Evolutionary conservation across 1,284 basidiomycete genomes (phyloP).

Genomic region (Moesziomyces sp.): DNA sequence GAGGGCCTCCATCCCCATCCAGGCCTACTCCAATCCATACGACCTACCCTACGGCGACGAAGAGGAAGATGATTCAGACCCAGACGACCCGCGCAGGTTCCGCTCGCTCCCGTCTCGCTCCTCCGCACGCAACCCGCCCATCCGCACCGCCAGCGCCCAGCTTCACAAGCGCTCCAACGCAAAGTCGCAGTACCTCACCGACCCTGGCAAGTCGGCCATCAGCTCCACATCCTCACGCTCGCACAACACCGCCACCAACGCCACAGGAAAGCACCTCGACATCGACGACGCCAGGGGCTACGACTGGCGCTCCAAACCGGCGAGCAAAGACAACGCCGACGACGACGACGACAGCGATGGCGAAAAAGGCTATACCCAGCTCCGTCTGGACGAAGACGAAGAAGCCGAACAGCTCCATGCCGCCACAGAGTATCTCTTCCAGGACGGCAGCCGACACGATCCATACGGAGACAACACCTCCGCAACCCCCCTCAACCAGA

Average conservation of each 20-base stretch:
- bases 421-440: constrained; percentile 65
- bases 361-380: constrained; percentile 63
- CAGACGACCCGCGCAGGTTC: constrained; percentile 43
- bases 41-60: constrained; percentile 45
- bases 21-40: constrained; percentile 31
- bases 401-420: constrained; percentile 63
- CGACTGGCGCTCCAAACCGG: constrained; percentile 64
- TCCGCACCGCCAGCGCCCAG: constrained; percentile 13
- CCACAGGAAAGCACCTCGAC: constrained; percentile 60
- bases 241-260: constrained; percentile 45
- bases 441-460: constrained; percentile 51
- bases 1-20: constrained; percentile 13
- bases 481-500: constrained; percentile 65
- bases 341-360: constrained; percentile 48
- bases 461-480: constrained; percentile 45
- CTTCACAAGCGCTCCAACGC: constrained; percentile 23
- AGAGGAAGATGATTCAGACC: constrained; percentile 44
- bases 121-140: constrained; percentile 10
- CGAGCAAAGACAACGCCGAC: constrained; percentile 12
- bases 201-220: constrained; percentile 7
- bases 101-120: constrained; percentile 32
- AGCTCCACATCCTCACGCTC: constrained; percentile 8
- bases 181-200: constrained; percentile 23
- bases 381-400: constrained; percentile 65
- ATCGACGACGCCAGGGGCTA: constrained; percentile 66